Evolutionary conservation across 306 rosid genomes (phyloP).

Genomic region (Quercus ilex): DNA sequence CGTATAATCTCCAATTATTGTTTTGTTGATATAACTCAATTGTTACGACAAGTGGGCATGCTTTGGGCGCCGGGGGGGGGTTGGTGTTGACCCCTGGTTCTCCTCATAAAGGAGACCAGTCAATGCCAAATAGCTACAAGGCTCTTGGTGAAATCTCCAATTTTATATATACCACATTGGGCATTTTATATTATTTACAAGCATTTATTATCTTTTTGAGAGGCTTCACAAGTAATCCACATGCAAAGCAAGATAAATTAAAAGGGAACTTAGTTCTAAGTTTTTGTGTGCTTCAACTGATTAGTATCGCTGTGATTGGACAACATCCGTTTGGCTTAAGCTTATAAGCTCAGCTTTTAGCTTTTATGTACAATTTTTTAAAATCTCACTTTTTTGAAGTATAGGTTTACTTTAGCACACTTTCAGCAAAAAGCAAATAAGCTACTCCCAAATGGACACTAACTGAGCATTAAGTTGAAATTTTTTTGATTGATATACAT

Average conservation of each 20-base stretch:
- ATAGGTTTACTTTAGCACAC: too few species aligned
- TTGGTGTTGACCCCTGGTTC: too few species aligned
- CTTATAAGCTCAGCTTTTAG: too few species aligned
- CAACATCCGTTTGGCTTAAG: background rate
- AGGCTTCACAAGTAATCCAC: conserved; percentile 2
- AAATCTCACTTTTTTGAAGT: too few species aligned
- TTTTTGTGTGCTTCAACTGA: background rate
- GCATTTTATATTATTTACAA: background rate
- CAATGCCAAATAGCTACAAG: too few species aligned
- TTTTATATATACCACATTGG: background rate
- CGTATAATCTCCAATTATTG: background rate
- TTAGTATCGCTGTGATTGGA: conserved; percentile 2
- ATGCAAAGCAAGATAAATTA: conserved; percentile 5
- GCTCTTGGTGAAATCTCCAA: background rate
- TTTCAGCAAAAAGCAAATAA: too few species aligned
- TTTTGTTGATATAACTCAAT: too few species aligned
- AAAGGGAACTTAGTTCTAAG: background rate
- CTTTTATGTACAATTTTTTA: too few species aligned
- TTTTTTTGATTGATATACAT: background rate
- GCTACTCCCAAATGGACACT: too few species aligned
- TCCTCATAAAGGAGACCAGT: too few species aligned
- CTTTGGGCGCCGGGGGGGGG: too few species aligned
- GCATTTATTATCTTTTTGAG: background rate
- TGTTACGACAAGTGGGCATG: too few species aligned
- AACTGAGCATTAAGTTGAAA: conserved; percentile 1